phyloP scores from a whole-genome alignment of 148 eudicot species.

The Mesembryanthemum crystallinum region DNA sequence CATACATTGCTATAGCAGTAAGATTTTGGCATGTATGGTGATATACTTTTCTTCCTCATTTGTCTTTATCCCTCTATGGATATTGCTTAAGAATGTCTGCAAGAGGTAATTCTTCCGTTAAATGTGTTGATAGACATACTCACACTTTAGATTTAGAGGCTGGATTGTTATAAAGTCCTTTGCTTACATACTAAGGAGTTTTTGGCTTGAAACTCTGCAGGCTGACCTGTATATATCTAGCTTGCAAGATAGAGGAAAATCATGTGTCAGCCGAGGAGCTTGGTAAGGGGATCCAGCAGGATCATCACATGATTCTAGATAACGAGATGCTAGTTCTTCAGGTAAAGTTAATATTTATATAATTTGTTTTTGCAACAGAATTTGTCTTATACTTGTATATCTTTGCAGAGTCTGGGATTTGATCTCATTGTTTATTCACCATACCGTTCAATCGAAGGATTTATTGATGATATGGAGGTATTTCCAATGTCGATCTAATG shows the following conservation, averaged over 20 bases:
- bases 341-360: slow-evolving; percentile 36
- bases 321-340: slow-evolving; percentile 97
- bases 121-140: neutral
- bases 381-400: slow-evolving; percentile 16
- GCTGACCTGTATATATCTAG: slow-evolving; percentile 95
- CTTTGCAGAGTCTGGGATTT: slow-evolving; percentile 85
- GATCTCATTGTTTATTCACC: slow-evolving; percentile 96
- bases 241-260: slow-evolving; percentile 98
- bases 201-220: slow-evolving; percentile 33
- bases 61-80: neutral
- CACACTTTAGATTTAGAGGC: neutral
- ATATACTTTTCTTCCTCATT: neutral
- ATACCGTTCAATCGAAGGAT: slow-evolving; percentile 85
- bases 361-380: slow-evolving; percentile 6
- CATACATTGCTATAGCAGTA: neutral
- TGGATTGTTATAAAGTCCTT: neutral
- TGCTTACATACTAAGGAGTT: neutral
- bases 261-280: slow-evolving; percentile 99
- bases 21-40: neutral
- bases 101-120: neutral
- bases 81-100: neutral
- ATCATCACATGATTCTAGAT: slow-evolving; percentile 83
- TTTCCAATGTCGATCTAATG: neutral
- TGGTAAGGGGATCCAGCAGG: slow-evolving; percentile 84
- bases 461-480: slow-evolving; percentile 85